Evolutionary conservation across 345 rosid species (phyloP), one percentile per base, ranked within the genome.

Genomic region (Ceriops decandra): DNA sequence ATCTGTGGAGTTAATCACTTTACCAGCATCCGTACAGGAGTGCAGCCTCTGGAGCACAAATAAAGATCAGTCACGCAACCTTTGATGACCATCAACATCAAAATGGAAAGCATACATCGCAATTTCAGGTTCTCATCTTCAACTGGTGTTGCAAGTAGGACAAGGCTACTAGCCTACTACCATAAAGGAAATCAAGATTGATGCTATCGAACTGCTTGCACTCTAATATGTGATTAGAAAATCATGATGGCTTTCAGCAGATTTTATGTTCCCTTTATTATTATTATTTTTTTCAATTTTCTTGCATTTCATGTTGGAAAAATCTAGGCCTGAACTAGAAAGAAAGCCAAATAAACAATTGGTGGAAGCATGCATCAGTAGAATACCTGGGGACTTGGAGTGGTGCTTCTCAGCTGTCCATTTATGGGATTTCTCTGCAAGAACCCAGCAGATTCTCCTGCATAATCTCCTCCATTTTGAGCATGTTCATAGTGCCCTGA

Each of bases 321-420:
- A 56, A 56, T 13, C 30, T 24, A 24, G 17, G 17, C 5, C 19
- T 13, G 49, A 42, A 42, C 19, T 42, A 42, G 32, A 64, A 17
- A 33, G 3, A 26, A 8, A 24, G 20, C 20, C 2, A 56, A 57
- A 63, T 46, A 0, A 42, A 42, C 57, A 61, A 30, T 57, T 4
- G 49, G 27, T 5, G 31, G 47, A 27, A 60, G 38, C 6, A 64
- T 31, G 28, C 49, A 22, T 6, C 68, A 62, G 11, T 47, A 15
- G 16, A 52, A 30, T 67, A 95, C 88, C 85, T 84, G 95, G 68
- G 89, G 90, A 81, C 89, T 90, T 24, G 93, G 87, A 65, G 88
- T 84, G 46, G 77, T 52, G 68, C 90, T 80, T 74, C 88, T 77
- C 36, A 68, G 52, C 24, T 60, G 46, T 53, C 76, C 68, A 67